Conservation (phyloP, 257 asterid genomes). For the Ajuga chamaepitys region DNA sequence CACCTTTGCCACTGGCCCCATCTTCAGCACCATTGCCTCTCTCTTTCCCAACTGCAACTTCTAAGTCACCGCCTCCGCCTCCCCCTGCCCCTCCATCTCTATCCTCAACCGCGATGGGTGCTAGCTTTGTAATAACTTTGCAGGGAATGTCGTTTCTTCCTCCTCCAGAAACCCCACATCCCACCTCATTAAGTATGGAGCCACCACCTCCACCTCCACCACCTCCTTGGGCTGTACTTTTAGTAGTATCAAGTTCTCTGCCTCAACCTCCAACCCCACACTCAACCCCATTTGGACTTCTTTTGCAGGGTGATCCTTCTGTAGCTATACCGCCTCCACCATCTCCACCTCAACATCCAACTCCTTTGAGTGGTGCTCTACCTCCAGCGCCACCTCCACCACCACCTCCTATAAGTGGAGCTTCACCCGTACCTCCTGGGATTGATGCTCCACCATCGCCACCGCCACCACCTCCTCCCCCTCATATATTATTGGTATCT, state of each 20-base stretch:
- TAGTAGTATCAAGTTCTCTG: conserved; percentile 17
- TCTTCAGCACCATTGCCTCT: conserved; percentile 19
- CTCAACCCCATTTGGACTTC: background rate
- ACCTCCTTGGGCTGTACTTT: conserved; percentile 37
- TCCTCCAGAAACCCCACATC: conserved; percentile 22
- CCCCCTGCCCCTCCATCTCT: conserved; percentile 7
- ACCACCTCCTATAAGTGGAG: conserved; percentile 5
- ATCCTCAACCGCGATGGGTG: background rate
- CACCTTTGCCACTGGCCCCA: conserved; percentile 6
- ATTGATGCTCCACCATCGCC: background rate
- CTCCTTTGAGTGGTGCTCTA: conserved; percentile 8
- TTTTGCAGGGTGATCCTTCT: conserved; percentile 7
- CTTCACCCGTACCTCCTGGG: conserved; percentile 15
- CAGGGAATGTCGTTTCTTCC: conserved; percentile 8
- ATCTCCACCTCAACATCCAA: conserved; percentile 23
- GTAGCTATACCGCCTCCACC: conserved; percentile 16
- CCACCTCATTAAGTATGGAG: conserved; percentile 21
- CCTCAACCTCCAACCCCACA: conserved; percentile 8
- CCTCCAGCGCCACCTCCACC: conserved; percentile 27
- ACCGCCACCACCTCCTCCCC: background rate
- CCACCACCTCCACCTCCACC: conserved; percentile 52
- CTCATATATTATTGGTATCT: background rate
- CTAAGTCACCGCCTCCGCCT: background rate
- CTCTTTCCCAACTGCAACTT: conserved; percentile 8
- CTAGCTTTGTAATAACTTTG: conserved; percentile 14